Conservation (phyloP, 2,329 filamentous ascomycete genomes). For the Emericellopsis atlantica region DNA sequence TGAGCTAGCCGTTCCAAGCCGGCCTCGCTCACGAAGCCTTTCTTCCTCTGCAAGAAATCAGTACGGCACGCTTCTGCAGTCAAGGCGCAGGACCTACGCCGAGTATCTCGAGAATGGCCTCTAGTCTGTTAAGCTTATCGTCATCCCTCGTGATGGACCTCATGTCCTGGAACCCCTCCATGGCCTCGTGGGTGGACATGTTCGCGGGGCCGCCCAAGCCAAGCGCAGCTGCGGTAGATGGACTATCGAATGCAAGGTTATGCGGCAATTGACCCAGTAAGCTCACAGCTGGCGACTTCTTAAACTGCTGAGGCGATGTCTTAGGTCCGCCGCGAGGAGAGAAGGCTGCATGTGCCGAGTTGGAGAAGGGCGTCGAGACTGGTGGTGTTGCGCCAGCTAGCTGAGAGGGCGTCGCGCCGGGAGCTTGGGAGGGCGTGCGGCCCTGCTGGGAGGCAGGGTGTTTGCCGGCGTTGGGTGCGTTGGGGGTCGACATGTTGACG, state of each 20-base stretch:
- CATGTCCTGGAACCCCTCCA: conserved; percentile 31
- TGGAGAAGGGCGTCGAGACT: conserved; percentile 55
- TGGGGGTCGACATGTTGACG: conserved; percentile 33
- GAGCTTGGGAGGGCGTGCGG: conserved; percentile 35
- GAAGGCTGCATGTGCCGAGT: conserved; percentile 42
- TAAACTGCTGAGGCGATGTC: conserved; percentile 52
- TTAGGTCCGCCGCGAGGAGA: conserved; percentile 39
- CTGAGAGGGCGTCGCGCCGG: conserved; percentile 33
- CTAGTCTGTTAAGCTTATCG: conserved; percentile 40
- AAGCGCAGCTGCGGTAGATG: conserved; percentile 49
- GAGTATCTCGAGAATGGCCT: conserved; percentile 35
- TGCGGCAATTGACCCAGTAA: conserved; percentile 32
- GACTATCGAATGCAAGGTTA: conserved; percentile 49
- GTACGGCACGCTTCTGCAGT: background rate
- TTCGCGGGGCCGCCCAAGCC: conserved; percentile 39
- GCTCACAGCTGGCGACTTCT: conserved; percentile 47
- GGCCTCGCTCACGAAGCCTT: conserved; percentile 59
- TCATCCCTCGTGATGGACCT: conserved; percentile 36
- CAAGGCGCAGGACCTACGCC: conserved; percentile 23
- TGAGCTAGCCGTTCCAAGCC: conserved; percentile 61
- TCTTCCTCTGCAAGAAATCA: conserved; percentile 20
- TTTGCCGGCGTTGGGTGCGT: conserved; percentile 36
- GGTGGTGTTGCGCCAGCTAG: conserved; percentile 46
- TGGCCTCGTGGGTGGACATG: conserved; percentile 31
- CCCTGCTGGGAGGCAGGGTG: conserved; percentile 27